Conservation (phyloP, 2,329 filamentous ascomycete species). For the Diplocarpon rosae region DNA sequence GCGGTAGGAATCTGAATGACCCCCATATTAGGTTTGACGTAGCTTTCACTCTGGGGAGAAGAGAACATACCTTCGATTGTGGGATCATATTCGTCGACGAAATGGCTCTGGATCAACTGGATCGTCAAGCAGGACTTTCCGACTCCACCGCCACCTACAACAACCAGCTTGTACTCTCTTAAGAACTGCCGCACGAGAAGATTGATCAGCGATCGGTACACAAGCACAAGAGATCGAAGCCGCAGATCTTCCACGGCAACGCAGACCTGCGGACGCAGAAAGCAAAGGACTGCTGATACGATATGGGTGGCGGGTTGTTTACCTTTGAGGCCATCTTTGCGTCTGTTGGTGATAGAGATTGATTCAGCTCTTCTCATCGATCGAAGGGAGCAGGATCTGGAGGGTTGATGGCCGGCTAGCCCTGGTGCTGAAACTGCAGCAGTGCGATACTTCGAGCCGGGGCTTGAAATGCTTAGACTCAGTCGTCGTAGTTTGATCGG, state of each 20-base stretch:
- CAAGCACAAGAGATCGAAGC: too few species aligned
- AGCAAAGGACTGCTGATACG: too few species aligned
- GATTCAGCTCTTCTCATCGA: constrained; percentile 17
- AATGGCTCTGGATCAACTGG: constrained; percentile 75
- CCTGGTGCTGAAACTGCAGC: constrained; percentile 10
- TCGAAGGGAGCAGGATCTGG: constrained; percentile 3
- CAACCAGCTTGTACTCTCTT: constrained; percentile 90
- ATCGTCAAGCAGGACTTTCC: constrained; percentile 99
- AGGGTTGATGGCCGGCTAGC: constrained; percentile 6
- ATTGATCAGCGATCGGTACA: constrained; percentile 1
- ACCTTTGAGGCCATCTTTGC: constrained; percentile 31
- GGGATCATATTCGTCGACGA: constrained; percentile 98
- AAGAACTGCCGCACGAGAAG: constrained; percentile 49
- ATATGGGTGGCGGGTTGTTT: constrained; percentile 9
- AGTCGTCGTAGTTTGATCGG: not conserved
- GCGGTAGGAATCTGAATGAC: constrained; percentile 78
- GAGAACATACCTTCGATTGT: constrained; percentile 81
- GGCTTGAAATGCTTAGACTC: not conserved
- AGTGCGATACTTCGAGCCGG: not conserved
- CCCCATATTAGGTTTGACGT: not conserved
- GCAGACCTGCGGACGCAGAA: too few species aligned
- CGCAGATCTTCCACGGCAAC: too few species aligned
- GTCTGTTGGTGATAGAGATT: constrained; percentile 5
- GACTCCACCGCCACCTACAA: constrained; percentile 94
- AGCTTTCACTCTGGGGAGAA: not conserved